Conservation (phyloP, 192 early-diverging fungal species). For the Dispira parvispora region DNA sequence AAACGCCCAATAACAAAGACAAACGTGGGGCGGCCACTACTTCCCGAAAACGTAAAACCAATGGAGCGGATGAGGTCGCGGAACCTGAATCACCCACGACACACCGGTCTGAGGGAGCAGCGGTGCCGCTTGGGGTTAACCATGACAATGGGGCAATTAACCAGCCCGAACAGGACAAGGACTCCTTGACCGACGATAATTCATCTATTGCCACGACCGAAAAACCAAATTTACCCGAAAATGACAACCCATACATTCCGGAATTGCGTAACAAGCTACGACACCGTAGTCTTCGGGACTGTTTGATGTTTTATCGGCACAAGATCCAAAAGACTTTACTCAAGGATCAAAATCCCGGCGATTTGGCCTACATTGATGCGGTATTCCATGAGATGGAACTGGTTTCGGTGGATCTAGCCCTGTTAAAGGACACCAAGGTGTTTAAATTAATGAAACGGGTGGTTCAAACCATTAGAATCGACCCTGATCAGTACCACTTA, state of each 20-base stretch:
- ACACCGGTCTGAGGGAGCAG: background rate
- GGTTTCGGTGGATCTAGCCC: constrained; percentile 25
- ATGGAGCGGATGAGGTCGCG: background rate
- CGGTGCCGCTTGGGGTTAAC: background rate
- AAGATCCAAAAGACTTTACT: constrained; percentile 28
- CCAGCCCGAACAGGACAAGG: background rate
- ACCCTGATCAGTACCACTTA: background rate
- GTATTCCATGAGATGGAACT: constrained; percentile 26
- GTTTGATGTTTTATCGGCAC: constrained; percentile 28
- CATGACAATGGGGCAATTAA: background rate
- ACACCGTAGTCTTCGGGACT: constrained; percentile 12
- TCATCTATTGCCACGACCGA: background rate
- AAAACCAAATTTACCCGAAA: background rate
- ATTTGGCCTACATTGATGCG: constrained; percentile 20
- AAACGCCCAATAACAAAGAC: constrained; percentile 13
- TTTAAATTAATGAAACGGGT: constrained; percentile 30
- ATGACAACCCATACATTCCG: background rate
- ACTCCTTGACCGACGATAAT: background rate
- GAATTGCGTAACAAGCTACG: background rate
- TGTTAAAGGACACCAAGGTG: constrained; percentile 29
- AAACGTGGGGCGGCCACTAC: constrained; percentile 12
- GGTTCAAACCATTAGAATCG: constrained; percentile 1
- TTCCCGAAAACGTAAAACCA: background rate
- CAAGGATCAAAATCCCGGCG: constrained; percentile 20
- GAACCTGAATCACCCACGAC: background rate